phyloP scores from a whole-genome alignment of 2,329 filamentous ascomycete genomes.

The Septoria linicola region DNA sequence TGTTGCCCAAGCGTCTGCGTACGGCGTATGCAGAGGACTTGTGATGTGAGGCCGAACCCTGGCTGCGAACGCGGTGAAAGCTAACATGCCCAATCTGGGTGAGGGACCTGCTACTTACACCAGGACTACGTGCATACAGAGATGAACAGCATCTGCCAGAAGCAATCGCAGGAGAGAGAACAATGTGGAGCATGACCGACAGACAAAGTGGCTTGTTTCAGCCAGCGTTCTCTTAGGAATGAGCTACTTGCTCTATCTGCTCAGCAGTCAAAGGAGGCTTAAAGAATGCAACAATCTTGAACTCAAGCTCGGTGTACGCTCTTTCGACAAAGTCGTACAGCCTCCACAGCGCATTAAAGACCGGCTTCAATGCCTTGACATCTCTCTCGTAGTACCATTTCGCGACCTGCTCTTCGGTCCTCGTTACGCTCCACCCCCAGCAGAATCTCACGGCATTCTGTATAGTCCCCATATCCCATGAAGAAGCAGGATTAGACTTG shows the following conservation, averaged over 20 bases:
- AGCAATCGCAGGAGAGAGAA: no score
- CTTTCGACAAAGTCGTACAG: constrained; percentile 30
- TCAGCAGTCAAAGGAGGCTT: constrained; percentile 8
- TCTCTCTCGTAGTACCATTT: constrained; percentile 29
- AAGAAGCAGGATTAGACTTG: constrained; percentile 31
- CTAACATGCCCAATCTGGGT: no score
- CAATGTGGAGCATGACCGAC: no score
- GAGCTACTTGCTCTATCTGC: background rate
- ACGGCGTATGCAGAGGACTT: background rate
- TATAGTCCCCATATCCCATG: constrained; percentile 30
- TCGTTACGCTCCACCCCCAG: constrained; percentile 33
- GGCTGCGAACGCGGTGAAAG: background rate
- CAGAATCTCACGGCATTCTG: constrained; percentile 27
- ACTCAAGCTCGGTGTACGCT: constrained; percentile 33
- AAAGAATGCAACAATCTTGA: constrained; percentile 17
- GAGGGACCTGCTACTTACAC: no score
- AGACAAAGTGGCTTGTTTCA: background rate
- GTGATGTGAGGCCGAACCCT: background rate
- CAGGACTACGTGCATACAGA: no score
- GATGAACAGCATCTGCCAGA: no score
- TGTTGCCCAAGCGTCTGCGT: background rate
- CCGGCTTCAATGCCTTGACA: constrained; percentile 17
- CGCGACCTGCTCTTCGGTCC: constrained; percentile 30
- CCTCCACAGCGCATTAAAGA: constrained; percentile 27
- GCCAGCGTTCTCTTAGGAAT: background rate